Evolutionary conservation across 2,329 filamentous ascomycete species (phyloP).

Genomic region (Mycosphaerella arachidis): DNA sequence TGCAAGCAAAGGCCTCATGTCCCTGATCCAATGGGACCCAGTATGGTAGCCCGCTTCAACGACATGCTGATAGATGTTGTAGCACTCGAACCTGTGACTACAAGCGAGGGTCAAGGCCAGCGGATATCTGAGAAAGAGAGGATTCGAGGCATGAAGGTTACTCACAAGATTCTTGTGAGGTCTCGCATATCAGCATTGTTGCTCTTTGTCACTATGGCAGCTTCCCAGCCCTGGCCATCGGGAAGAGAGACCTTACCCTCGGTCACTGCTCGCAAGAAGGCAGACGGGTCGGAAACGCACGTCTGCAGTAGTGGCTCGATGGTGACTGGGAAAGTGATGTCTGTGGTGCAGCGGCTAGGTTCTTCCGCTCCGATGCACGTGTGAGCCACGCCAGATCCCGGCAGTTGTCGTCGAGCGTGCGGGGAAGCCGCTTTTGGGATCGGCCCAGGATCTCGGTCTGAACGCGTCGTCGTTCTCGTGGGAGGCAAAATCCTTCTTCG

Average conservation of each 20-base stretch:
- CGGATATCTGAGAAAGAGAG: too few species aligned
- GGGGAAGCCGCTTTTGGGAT: not conserved
- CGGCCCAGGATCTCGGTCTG: not conserved
- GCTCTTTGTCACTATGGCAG: slow-evolving; percentile 4
- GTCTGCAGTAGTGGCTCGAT: not conserved
- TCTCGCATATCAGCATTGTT: slow-evolving; percentile 4
- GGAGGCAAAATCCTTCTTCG: not conserved
- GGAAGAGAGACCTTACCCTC: slow-evolving; percentile 2
- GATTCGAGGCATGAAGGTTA: too few species aligned
- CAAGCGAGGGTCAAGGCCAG: too few species aligned
- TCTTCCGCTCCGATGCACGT: not conserved
- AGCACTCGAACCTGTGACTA: slow-evolving; percentile 4
- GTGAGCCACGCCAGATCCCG: too few species aligned
- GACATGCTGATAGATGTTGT: slow-evolving; percentile 8
- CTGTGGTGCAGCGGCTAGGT: not conserved
- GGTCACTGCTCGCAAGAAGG: not conserved
- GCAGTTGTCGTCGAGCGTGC: too few species aligned
- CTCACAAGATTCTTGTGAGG: not conserved
- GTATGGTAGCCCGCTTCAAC: slow-evolving; percentile 6
- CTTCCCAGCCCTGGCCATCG: slow-evolving; percentile 5
- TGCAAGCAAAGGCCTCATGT: not conserved
- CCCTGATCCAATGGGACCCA: slow-evolving; percentile 4
- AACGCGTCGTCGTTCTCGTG: not conserved
- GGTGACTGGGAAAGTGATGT: not conserved
- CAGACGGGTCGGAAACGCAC: slow-evolving; percentile 2